phyloP scores from a whole-genome alignment of 202 grass and related monocot genomes.

The Elaeis oleifera region DNA sequence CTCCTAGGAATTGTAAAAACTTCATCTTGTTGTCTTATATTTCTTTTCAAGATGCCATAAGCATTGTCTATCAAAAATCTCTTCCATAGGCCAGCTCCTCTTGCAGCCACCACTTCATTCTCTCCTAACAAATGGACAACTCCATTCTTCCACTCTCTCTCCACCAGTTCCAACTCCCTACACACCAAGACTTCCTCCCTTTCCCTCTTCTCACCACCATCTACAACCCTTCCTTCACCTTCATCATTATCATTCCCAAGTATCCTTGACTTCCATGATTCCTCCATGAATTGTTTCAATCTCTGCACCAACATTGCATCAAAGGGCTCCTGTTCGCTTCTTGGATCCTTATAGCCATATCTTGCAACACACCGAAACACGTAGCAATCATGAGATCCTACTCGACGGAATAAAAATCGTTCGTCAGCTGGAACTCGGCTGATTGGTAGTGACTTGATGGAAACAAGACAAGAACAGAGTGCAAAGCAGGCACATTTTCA shows the following conservation, averaged over 20 bases:
- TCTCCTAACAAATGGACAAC: slow-evolving; percentile 37
- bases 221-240: slow-evolving; percentile 7
- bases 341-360: slow-evolving; percentile 50
- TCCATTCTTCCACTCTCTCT: slow-evolving; percentile 19
- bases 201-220: slow-evolving; percentile 13
- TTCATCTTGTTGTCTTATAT: slow-evolving; percentile 32
- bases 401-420: slow-evolving; percentile 46
- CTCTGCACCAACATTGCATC: slow-evolving; percentile 19
- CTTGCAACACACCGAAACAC: slow-evolving; percentile 48
- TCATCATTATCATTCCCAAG: background rate
- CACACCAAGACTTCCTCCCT: too few relatives aligned
- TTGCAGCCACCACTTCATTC: slow-evolving; percentile 29
- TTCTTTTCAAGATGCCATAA: slow-evolving; percentile 31
- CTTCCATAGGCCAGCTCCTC: slow-evolving; percentile 17
- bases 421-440: slow-evolving; percentile 34
- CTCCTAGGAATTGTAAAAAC: slow-evolving; percentile 30
- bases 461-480: slow-evolving; percentile 48
- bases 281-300: slow-evolving; percentile 46
- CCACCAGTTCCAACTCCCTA: slow-evolving; percentile 22
- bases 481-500: slow-evolving; percentile 42
- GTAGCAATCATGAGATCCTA: background rate
- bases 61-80: slow-evolving; percentile 29
- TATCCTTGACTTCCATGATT: background rate
- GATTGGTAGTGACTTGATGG: slow-evolving; percentile 47
- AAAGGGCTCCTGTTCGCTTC: slow-evolving; percentile 34